Conservation (phyloP, 257 asterid species). For the Galeopsis tetrahit region DNA sequence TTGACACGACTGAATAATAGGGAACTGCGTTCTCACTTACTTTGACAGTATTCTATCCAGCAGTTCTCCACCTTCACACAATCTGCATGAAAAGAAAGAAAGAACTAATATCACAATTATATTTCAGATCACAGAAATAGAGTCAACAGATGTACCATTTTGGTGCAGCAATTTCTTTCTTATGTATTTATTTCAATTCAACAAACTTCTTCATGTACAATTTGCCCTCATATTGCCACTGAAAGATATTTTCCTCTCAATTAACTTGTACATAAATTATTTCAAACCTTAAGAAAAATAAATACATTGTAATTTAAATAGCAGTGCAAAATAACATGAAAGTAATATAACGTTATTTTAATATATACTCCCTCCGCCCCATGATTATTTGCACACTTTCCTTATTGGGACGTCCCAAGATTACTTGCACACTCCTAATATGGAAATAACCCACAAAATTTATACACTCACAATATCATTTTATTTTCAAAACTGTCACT, state of each 20-base stretch:
- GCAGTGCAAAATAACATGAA: background rate
- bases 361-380: no score
- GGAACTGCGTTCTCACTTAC: slow-evolving; percentile 47
- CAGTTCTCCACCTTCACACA: slow-evolving; percentile 99
- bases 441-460: no score
- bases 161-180: background rate
- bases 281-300: background rate
- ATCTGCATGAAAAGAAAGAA: slow-evolving; percentile 51
- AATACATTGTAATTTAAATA: background rate
- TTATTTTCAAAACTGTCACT: no score
- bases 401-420: no score
- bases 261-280: background rate
- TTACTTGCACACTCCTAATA: no score
- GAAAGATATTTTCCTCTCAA: background rate
- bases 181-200: background rate
- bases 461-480: no score
- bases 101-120: slow-evolving; percentile 27
- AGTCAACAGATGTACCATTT: background rate
- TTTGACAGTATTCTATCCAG: slow-evolving; percentile 85
- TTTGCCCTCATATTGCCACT: background rate
- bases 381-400: no score
- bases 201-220: background rate
- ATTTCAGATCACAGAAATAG: background rate
- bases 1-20: slow-evolving; percentile 7
- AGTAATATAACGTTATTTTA: background rate